Evolutionary conservation across 2,329 filamentous ascomycete species (phyloP).

Genomic region (Penicillium aurantiogriseum): DNA sequence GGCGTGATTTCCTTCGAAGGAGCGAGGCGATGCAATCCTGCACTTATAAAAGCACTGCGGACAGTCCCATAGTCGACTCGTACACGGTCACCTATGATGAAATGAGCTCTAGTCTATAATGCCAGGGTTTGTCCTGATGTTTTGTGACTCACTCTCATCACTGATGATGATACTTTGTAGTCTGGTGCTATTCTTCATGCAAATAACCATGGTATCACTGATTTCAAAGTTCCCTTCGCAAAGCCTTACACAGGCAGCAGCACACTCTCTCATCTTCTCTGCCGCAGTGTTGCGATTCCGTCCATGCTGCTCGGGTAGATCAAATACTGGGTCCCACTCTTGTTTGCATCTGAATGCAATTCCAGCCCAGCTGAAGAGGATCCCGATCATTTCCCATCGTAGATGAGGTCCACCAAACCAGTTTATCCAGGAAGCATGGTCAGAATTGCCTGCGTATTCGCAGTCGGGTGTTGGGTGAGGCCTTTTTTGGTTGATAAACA

Average conservation of each 20-base stretch:
- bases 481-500: not conserved
- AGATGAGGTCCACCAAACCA: not conserved
- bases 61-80: not conserved
- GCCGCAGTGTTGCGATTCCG: not conserved
- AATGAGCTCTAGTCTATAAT: not conserved
- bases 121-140: not conserved
- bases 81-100: not conserved
- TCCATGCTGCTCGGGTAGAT: not conserved
- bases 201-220: conserved; percentile 1
- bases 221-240: conserved; percentile 1
- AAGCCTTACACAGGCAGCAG: not conserved
- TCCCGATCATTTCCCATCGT: conserved; percentile 1
- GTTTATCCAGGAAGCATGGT: not conserved
- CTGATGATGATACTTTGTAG: not conserved
- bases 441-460: not conserved
- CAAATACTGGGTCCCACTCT: not conserved
- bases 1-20: not conserved
- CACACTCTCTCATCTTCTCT: conserved; percentile 2
- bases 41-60: not conserved
- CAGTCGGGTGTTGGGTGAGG: not conserved
- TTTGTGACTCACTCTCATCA: not conserved
- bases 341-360: conserved; percentile 1
- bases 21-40: not conserved
- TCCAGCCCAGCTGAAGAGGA: conserved; percentile 1
- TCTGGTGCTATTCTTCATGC: conserved; percentile 4